Conservation (phyloP, 2,329 filamentous ascomycete species). For the Colletotrichum neosansevieriae region DNA sequence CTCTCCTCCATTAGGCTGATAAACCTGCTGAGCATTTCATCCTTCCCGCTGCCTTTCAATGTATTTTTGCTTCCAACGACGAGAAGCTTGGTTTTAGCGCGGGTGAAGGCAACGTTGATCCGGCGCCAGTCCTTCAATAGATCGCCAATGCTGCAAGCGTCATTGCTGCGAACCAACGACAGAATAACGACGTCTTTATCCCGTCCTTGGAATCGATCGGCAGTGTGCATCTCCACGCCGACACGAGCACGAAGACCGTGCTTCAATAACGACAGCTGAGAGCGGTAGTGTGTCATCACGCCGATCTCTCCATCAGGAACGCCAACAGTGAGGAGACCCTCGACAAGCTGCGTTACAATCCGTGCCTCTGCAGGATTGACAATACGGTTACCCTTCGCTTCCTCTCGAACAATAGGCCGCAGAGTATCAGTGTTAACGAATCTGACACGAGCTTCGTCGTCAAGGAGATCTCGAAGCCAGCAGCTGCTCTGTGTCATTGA, state of each 20-base stretch:
- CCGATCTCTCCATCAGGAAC: slow-evolving; percentile 83
- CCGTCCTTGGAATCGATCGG: slow-evolving; percentile 95
- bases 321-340: slow-evolving; percentile 80
- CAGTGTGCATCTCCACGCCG: slow-evolving; percentile 93
- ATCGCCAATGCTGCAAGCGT: slow-evolving; percentile 86
- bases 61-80: slow-evolving; percentile 87
- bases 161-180: slow-evolving; percentile 88
- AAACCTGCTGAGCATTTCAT: slow-evolving; percentile 83
- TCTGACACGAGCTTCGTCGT: slow-evolving; percentile 78
- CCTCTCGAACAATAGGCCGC: slow-evolving; percentile 73
- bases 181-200: slow-evolving; percentile 95
- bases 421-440: slow-evolving; percentile 92
- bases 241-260: slow-evolving; percentile 72
- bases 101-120: slow-evolving; percentile 95
- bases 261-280: slow-evolving; percentile 86
- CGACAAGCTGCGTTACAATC: slow-evolving; percentile 83
- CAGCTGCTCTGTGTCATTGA: slow-evolving; percentile 66
- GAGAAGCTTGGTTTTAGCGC: slow-evolving; percentile 91
- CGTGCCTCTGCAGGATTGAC: slow-evolving; percentile 88
- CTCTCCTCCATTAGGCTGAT: slow-evolving; percentile 81
- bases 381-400: slow-evolving; percentile 84
- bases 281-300: slow-evolving; percentile 96
- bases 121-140: slow-evolving; percentile 90
- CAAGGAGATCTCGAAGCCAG: slow-evolving; percentile 81
- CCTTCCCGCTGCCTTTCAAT: slow-evolving; percentile 76